Evolutionary conservation across 257 asterid species (phyloP).

Genomic region (Agastache rugosa): DNA sequence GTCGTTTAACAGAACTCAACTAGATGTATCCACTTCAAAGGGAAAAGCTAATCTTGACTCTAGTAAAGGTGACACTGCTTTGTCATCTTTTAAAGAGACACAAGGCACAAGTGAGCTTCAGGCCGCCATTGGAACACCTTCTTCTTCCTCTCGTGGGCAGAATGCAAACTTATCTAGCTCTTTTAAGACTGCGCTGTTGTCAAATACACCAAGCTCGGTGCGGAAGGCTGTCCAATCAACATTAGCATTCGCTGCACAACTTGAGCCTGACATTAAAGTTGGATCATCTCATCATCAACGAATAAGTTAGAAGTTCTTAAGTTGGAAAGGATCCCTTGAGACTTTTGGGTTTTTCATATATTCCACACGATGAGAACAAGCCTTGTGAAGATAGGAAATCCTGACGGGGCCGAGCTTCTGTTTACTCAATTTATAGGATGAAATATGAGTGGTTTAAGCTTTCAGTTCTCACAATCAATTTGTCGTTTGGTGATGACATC

Average conservation of each 20-base stretch:
- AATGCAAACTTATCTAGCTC: constrained; percentile 37
- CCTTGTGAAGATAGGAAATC: constrained; percentile 10
- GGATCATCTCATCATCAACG: constrained; percentile 36
- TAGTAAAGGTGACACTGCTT: constrained; percentile 31
- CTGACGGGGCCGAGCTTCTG: background rate
- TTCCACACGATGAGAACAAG: constrained; percentile 5
- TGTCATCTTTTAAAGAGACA: constrained; percentile 36
- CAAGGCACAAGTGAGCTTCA: constrained; percentile 35
- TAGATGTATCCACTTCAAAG: constrained; percentile 34
- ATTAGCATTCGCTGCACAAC: constrained; percentile 74
- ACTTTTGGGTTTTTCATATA: background rate
- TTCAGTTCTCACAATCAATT: too few relatives aligned
- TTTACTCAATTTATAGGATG: too few relatives aligned
- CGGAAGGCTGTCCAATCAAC: constrained; percentile 75
- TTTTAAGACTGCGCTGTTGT: constrained; percentile 45
- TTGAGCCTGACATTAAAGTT: constrained; percentile 62
- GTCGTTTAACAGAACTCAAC: constrained; percentile 36
- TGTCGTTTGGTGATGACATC: too few relatives aligned
- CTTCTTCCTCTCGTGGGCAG: constrained; percentile 38
- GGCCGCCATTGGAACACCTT: constrained; percentile 33
- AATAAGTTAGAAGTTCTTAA: constrained; percentile 36
- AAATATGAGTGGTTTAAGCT: too few relatives aligned
- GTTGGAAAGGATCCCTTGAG: constrained; percentile 11
- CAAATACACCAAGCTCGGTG: constrained; percentile 53
- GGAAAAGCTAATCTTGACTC: constrained; percentile 19